A percentile compares a stretch with the other conserved stretches of the same genome.
These are phyloP conservation scores for Pelargonium citronellum DNA, from an alignment of 441 rosid species.

Conservation along the genomic window DNA sequence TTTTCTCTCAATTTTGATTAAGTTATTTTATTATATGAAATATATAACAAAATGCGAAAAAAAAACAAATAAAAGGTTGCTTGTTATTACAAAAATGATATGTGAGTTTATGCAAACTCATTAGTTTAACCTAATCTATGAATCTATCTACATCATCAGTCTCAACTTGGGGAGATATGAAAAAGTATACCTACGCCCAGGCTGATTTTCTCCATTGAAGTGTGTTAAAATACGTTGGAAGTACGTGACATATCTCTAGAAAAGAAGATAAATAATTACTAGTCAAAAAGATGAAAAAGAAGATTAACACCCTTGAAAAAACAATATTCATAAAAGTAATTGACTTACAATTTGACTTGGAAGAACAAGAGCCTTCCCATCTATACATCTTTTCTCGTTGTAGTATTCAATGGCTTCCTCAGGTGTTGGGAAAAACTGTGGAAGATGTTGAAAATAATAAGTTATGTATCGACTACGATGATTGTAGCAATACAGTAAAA, in stretches of 20 bases:
- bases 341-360: constrained; percentile 86
- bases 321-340: constrained; percentile 19
- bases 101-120: neutral
- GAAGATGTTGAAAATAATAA: constrained; percentile 18
- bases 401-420: constrained; percentile 63
- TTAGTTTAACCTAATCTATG: constrained; percentile 1
- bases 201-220: constrained; percentile 54
- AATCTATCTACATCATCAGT: neutral
- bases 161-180: constrained; percentile 10
- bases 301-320: constrained; percentile 12
- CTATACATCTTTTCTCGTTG: constrained; percentile 79
- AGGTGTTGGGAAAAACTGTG: constrained; percentile 73
- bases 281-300: constrained; percentile 19
- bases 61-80: neutral
- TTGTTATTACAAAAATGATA: neutral
- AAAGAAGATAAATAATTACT: constrained; percentile 19
- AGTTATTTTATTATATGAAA: neutral
- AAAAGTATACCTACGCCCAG: constrained; percentile 54
- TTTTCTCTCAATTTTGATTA: neutral
- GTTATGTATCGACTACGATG: neutral
- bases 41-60: neutral
- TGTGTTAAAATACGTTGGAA: constrained; percentile 45
- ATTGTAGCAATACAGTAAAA: constrained; percentile 14
- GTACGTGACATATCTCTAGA: constrained; percentile 71
- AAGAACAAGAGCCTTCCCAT: constrained; percentile 83